Percentiles rank a stretch among this genome's conserved stretches.
phyloP scores from a whole-genome alignment of 2,329 filamentous ascomycete species.

The Apiospora rasikravindrae region DNA sequence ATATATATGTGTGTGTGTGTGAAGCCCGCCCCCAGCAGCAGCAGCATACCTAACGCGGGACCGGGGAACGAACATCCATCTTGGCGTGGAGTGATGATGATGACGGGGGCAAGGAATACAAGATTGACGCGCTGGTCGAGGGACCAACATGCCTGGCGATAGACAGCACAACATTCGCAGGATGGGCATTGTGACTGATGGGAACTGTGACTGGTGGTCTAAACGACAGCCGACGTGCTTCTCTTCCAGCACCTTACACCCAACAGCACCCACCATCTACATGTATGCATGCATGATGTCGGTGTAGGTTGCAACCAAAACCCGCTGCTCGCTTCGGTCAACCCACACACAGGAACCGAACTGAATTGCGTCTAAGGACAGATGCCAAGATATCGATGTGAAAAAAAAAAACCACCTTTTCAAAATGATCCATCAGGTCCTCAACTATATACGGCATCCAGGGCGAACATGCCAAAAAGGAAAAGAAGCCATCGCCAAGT shows the following conservation, averaged over 20 bases:
- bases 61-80: background rate
- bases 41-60: background rate
- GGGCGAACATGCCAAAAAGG: background rate
- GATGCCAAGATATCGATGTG: background rate
- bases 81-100: background rate
- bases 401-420: too few relatives aligned
- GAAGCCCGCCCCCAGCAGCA: background rate
- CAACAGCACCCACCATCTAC: background rate
- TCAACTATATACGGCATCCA: background rate
- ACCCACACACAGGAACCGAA: background rate
- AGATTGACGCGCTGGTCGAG: background rate
- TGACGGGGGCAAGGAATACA: background rate
- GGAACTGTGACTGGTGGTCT: background rate
- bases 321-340: background rate
- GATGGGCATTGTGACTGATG: background rate
- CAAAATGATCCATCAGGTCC: background rate
- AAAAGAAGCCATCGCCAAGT: background rate
- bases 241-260: background rate
- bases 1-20: background rate
- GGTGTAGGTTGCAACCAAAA: background rate
- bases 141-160: background rate
- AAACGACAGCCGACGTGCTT: background rate
- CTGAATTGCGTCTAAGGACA: background rate
- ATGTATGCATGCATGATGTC: background rate
- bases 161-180: background rate